A percentile compares a stretch with the other conserved stretches of the same genome.
These are phyloP conservation scores for Clohesyomyces aquaticus DNA, from an alignment of 495 filamentous ascomycete species.

Conservation along the genomic window DNA sequence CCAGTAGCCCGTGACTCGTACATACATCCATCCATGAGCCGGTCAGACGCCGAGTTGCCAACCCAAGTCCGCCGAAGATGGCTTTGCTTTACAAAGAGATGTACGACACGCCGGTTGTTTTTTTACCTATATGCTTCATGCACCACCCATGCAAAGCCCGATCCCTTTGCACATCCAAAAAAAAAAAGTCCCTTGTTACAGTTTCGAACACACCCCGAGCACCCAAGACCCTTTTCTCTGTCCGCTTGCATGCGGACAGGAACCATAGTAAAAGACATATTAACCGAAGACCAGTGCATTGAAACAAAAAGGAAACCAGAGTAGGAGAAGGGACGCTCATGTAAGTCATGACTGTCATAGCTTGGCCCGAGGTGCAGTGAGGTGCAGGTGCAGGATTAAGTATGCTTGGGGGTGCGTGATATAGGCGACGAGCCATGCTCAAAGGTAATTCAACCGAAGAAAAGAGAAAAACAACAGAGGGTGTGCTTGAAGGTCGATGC, in stretches of 20 bases:
- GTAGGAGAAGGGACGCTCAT: constrained; percentile 24
- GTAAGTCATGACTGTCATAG: constrained; percentile 33
- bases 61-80: constrained; percentile 5
- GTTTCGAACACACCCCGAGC: constrained; percentile 15
- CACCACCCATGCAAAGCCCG: constrained; percentile 32
- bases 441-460: not conserved
- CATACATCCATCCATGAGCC: constrained; percentile 18
- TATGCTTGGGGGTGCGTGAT: constrained; percentile 8
- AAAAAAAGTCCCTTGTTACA: constrained; percentile 26
- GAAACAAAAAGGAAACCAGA: constrained; percentile 20
- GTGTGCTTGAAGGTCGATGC: not conserved
- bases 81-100: constrained; percentile 24
- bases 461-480: not conserved
- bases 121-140: constrained; percentile 38
- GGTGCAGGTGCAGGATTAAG: constrained; percentile 8
- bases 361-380: constrained; percentile 11
- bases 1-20: constrained; percentile 33
- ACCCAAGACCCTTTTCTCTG: constrained; percentile 32
- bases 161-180: constrained; percentile 27
- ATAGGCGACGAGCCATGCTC: constrained; percentile 2
- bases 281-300: constrained; percentile 16
- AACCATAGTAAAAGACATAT: constrained; percentile 11
- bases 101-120: constrained; percentile 30
- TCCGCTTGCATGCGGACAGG: constrained; percentile 10
- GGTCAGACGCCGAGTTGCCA: not conserved